phyloP scores from a whole-genome alignment of 345 rosid genomes.

The Pistacia atlantica region DNA sequence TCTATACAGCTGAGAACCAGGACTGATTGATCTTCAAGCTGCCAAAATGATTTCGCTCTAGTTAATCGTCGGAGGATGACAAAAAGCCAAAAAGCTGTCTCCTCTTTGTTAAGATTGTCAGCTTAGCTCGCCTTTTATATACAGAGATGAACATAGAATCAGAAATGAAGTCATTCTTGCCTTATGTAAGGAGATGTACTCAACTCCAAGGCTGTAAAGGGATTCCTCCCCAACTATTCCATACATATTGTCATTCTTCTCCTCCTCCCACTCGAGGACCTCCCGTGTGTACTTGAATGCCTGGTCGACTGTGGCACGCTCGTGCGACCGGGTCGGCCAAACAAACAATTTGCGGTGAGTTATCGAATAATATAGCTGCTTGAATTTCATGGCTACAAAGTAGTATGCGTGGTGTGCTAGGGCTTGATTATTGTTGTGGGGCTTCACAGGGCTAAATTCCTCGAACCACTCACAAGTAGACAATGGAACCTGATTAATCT shows the following conservation, averaged over 20 bases:
- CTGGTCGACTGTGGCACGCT: slow-evolving; percentile 40
- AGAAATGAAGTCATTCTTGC: slow-evolving; percentile 24
- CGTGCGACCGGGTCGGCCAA: slow-evolving; percentile 44
- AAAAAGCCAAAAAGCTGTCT: not conserved
- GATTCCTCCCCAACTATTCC: slow-evolving; percentile 46
- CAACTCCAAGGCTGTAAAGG: slow-evolving; percentile 47
- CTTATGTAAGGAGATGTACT: slow-evolving; percentile 46
- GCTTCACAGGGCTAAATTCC: slow-evolving; percentile 51
- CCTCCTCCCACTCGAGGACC: slow-evolving; percentile 68
- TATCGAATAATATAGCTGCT: slow-evolving; percentile 48
- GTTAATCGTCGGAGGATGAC: not conserved
- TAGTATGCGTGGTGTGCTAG: slow-evolving; percentile 62
- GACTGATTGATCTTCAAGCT: not conserved
- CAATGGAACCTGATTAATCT: slow-evolving; percentile 42
- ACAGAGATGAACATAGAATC: not conserved
- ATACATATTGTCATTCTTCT: slow-evolving; percentile 42
- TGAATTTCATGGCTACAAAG: slow-evolving; percentile 56
- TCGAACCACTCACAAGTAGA: slow-evolving; percentile 59
- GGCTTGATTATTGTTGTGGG: slow-evolving; percentile 38
- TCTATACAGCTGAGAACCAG: not conserved
- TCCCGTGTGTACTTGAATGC: slow-evolving; percentile 59
- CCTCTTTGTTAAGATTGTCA: not conserved
- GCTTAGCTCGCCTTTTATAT: not conserved
- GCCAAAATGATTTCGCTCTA: not conserved
- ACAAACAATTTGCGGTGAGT: slow-evolving; percentile 52